Conservation (phyloP, 768 basidiomycete genomes). For the Agaricus sinodeliciosus region DNA sequence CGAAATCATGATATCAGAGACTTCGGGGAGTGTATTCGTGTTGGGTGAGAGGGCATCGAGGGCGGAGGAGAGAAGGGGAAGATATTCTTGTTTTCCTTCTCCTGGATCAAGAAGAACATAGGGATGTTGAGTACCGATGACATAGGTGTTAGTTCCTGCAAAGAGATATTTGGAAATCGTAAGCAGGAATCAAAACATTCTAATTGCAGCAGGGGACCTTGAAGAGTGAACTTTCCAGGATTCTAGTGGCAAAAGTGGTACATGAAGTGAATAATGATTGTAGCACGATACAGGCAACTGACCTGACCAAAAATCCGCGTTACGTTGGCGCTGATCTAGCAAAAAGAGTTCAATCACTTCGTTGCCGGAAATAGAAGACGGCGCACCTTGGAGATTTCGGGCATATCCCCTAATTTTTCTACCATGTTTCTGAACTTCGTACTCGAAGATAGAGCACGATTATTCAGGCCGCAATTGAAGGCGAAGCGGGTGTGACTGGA, state of each 20-base stretch:
- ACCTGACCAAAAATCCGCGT: conserved; percentile 75
- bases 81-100: conserved; percentile 65
- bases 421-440: conserved; percentile 15
- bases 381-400: conserved; percentile 48
- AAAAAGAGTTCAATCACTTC: not conserved
- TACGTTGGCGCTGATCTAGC: conserved; percentile 62
- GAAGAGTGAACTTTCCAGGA: conserved; percentile 82
- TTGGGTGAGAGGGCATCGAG: conserved; percentile 34
- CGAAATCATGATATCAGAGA: conserved; percentile 88
- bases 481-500: not conserved
- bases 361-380: not conserved
- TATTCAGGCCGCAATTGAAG: not conserved
- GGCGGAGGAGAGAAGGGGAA: conserved; percentile 56
- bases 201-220: conserved; percentile 40
- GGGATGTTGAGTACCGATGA: conserved; percentile 64
- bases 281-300: conserved; percentile 12
- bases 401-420: conserved; percentile 46
- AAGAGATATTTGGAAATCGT: not conserved
- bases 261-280: not conserved
- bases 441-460: not conserved
- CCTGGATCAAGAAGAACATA: conserved; percentile 82
- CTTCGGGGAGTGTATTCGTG: conserved; percentile 39
- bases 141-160: conserved; percentile 85
- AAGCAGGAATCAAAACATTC: not conserved
- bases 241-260: conserved; percentile 42